Conservation (phyloP, 2,329 filamentous ascomycete genomes). For the Fusarium papillatum region DNA sequence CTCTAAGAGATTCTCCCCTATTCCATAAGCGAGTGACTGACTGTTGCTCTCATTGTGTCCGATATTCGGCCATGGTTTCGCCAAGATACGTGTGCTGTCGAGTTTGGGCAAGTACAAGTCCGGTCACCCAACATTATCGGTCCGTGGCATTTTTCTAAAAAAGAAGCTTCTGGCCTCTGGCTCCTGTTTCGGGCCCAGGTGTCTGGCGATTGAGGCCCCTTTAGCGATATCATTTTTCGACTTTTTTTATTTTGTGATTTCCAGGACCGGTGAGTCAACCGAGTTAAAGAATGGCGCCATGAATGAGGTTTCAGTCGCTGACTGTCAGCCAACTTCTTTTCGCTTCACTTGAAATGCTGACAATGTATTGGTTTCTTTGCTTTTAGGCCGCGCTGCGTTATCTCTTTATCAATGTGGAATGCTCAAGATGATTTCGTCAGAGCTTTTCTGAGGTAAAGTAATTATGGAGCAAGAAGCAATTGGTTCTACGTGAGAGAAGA, state of each 20-base stretch:
- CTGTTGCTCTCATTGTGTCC: neutral
- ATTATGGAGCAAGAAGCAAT: neutral
- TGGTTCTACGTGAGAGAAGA: neutral
- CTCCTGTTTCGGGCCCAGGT: neutral
- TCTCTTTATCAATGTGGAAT: neutral
- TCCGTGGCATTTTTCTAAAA: neutral
- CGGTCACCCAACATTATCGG: slow-evolving; percentile 4
- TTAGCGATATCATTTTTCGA: slow-evolving; percentile 4
- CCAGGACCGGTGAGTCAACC: neutral
- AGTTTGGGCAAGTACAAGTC: slow-evolving; percentile 1
- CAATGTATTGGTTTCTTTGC: neutral
- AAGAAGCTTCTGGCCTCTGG: neutral
- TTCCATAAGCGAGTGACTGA: neutral
- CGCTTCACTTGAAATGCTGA: neutral
- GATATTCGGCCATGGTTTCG: neutral
- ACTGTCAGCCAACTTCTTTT: slow-evolving; percentile 1
- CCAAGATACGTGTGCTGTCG: neutral
- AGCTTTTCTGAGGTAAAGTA: neutral
- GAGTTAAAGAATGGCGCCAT: neutral
- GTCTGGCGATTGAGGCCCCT: slow-evolving; percentile 1
- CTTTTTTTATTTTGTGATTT: neutral
- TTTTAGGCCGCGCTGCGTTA: neutral
- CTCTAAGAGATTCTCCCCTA: neutral
- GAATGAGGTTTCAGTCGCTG: neutral
- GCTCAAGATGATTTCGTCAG: neutral